phyloP scores from a whole-genome alignment of 148 eudicot species.

The Talinum fruticosum region DNA sequence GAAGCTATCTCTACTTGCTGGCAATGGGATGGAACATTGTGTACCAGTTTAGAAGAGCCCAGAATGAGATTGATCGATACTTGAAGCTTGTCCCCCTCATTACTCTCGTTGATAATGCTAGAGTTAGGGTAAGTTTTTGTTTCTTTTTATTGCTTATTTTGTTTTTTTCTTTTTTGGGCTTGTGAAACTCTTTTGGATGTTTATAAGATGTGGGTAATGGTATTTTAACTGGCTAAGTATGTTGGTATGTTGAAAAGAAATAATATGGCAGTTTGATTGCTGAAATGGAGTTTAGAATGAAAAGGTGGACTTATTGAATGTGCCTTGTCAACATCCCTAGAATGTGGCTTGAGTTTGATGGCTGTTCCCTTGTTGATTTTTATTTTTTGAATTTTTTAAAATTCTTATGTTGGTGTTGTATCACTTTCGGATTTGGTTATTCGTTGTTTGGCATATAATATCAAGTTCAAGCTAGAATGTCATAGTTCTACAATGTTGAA shows the following conservation, averaged over 20 bases:
- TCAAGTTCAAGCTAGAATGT: too few relatives aligned
- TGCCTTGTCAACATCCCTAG: too few relatives aligned
- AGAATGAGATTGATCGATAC: slow-evolving; percentile 89
- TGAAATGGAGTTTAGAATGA: slow-evolving; percentile 4
- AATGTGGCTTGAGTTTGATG: too few relatives aligned
- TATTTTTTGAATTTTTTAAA: neutral
- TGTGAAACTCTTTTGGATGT: neutral
- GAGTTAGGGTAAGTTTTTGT: slow-evolving; percentile 66
- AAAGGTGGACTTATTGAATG: slow-evolving; percentile 19
- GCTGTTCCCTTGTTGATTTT: slow-evolving; percentile 8
- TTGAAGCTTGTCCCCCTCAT: slow-evolving; percentile 93
- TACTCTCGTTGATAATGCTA: slow-evolving; percentile 91
- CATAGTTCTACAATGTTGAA: too few relatives aligned
- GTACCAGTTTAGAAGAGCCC: slow-evolving; percentile 89
- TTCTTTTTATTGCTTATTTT: neutral
- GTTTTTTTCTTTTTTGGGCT: neutral
- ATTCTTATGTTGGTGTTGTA: neutral
- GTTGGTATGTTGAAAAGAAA: slow-evolving; percentile 12
- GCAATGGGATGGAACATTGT: slow-evolving; percentile 99
- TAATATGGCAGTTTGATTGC: slow-evolving; percentile 7
- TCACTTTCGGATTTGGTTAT: slow-evolving; percentile 16
- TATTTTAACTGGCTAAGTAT: too few relatives aligned
- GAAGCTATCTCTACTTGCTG: slow-evolving; percentile 82
- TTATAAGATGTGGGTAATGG: slow-evolving; percentile 11
- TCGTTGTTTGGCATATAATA: neutral